Conservation (phyloP, 768 basidiomycete genomes). For the Sarcomyxa edulis region DNA sequence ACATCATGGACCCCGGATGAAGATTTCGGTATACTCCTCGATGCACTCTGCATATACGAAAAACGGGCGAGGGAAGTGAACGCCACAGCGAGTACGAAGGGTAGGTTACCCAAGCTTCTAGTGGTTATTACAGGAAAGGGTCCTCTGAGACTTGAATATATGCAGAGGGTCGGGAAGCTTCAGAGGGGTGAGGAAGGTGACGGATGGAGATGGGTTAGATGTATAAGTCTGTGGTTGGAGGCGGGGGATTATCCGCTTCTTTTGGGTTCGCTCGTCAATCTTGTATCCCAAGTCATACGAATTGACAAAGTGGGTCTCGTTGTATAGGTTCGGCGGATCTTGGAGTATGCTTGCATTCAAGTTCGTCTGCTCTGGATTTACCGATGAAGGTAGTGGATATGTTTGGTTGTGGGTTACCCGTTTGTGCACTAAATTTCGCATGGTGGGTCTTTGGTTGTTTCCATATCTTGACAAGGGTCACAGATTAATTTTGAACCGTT, state of each 20-base stretch:
- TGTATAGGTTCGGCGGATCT: conserved; percentile 80
- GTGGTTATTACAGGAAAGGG: conserved; percentile 92
- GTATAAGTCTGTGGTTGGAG: conserved; percentile 83
- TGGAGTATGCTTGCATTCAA: conserved; percentile 87
- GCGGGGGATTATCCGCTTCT: conserved; percentile 86
- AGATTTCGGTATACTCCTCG: conserved; percentile 81
- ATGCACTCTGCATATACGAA: conserved; percentile 72
- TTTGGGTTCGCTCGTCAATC: conserved; percentile 48
- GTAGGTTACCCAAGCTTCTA: conserved; percentile 65
- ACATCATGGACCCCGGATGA: conserved; percentile 99
- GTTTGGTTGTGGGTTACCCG: conserved; percentile 96
- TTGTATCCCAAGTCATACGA: background rate
- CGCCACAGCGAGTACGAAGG: conserved; percentile 6
- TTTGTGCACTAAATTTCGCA: conserved; percentile 81
- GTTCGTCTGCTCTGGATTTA: conserved; percentile 85
- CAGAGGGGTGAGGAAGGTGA: conserved; percentile 25
- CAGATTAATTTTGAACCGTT: conserved; percentile 5
- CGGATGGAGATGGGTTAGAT: conserved; percentile 74
- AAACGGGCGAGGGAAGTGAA: conserved; percentile 33
- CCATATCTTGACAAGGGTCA: background rate
- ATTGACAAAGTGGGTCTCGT: background rate
- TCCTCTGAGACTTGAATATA: conserved; percentile 67
- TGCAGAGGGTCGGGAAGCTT: conserved; percentile 54
- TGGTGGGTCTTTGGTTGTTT: conserved; percentile 51
- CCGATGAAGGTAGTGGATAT: conserved; percentile 99